phyloP scores from a whole-genome alignment of 1,284 basidiomycete species.

The Termitomyces sp. region DNA sequence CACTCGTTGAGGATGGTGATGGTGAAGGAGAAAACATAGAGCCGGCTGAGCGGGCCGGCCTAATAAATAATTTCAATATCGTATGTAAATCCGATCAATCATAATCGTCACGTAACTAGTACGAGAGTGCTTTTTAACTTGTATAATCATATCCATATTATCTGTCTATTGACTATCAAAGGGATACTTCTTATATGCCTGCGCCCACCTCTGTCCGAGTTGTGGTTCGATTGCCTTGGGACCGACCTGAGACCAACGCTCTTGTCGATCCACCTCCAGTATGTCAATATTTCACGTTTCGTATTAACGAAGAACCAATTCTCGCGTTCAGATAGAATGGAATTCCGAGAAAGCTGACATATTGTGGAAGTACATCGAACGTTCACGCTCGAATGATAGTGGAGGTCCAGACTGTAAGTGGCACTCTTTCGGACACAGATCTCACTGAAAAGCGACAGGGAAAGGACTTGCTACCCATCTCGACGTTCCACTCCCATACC shows the following conservation, averaged over 20 bases:
- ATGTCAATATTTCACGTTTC: conserved; percentile 25
- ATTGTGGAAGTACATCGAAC: conserved; percentile 77
- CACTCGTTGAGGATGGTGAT: background rate
- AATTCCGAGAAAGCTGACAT: conserved; percentile 74
- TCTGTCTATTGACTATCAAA: background rate
- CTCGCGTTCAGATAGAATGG: conserved; percentile 64
- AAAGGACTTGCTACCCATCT: conserved; percentile 74
- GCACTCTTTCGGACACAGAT: conserved; percentile 7
- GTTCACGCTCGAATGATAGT: conserved; percentile 62
- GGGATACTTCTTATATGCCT: conserved; percentile 21
- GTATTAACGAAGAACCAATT: background rate
- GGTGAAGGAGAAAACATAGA: conserved; percentile 13
- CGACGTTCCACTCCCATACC: conserved; percentile 72
- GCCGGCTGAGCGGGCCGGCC: conserved; percentile 9
- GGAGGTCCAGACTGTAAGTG: conserved; percentile 70
- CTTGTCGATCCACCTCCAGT: conserved; percentile 61
- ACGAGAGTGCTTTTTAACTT: no score
- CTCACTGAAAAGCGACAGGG: conserved; percentile 44
- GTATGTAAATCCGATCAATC: background rate
- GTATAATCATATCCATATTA: no score
- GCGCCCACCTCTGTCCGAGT: conserved; percentile 48
- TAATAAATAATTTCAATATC: background rate
- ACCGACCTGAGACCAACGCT: conserved; percentile 60
- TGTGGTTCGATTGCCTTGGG: conserved; percentile 69
- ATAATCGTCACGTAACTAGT: background rate